phyloP scores from a whole-genome alignment of 805 yeast genomes.

The Naumovozyma dairenensis region DNA sequence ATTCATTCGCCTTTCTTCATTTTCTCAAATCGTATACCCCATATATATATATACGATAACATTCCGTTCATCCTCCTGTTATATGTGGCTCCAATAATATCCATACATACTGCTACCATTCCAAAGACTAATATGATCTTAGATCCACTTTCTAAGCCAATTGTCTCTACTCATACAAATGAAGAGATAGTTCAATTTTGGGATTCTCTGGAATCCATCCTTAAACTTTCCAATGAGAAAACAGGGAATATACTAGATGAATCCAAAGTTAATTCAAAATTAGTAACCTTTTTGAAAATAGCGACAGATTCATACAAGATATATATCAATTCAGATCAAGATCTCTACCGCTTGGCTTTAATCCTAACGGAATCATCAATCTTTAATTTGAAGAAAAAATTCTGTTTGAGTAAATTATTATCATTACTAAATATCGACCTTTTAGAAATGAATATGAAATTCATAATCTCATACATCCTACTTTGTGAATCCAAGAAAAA shows the following conservation, averaged over 20 bases:
- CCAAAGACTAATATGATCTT: too few relatives aligned
- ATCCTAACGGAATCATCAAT: conserved; percentile 26
- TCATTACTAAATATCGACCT: conserved; percentile 34
- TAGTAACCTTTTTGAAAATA: conserved; percentile 23
- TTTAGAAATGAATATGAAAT: conserved; percentile 30
- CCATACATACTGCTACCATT: too few relatives aligned
- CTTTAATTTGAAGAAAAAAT: conserved; percentile 32
- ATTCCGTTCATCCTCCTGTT: too few relatives aligned
- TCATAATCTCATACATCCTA: conserved; percentile 35
- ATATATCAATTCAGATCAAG: conserved; percentile 23
- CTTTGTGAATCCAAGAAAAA: conserved; percentile 38
- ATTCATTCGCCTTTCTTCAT: too few relatives aligned
- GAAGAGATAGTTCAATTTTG: conserved; percentile 19
- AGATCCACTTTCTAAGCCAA: conserved; percentile 14
- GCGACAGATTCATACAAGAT: conserved; percentile 22
- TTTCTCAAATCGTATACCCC: too few relatives aligned
- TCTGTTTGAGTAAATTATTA: conserved; percentile 41
- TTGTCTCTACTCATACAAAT: conserved; percentile 7
- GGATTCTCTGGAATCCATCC: conserved; percentile 20
- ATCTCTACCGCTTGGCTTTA: conserved; percentile 30
- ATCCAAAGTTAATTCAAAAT: conserved; percentile 15
- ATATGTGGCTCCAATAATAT: too few relatives aligned
- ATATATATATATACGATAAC: too few relatives aligned
- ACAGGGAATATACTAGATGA: conserved; percentile 7
- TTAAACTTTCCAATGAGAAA: conserved; percentile 8